Percentiles rank a stretch among this genome's conserved stretches.
Conservation (phyloP, 768 basidiomycete genomes). For the Boletus pseudo-olivaceus region DNA sequence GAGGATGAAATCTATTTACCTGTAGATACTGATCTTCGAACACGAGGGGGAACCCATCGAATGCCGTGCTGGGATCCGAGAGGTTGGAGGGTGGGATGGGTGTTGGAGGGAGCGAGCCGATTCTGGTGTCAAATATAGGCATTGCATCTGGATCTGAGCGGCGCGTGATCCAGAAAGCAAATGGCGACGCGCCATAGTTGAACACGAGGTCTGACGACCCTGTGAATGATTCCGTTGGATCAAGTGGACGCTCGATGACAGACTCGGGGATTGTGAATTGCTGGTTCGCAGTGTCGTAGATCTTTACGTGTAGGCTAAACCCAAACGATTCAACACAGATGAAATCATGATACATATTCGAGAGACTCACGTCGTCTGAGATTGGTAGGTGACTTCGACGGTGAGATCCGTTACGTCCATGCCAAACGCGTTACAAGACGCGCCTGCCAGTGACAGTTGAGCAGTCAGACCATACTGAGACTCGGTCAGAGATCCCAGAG, state of each 20-base stretch:
- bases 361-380: conserved; percentile 40
- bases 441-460: conserved; percentile 49
- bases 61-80: conserved; percentile 48
- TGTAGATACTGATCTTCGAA: conserved; percentile 83
- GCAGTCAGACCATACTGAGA: conserved; percentile 51
- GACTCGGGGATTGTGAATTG: conserved; percentile 67
- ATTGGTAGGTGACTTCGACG: conserved; percentile 67
- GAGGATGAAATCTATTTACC: conserved; percentile 28
- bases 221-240: conserved; percentile 34
- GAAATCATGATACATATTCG: background rate
- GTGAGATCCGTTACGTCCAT: conserved; percentile 54
- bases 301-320: conserved; percentile 61
- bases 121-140: conserved; percentile 71
- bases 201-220: conserved; percentile 61
- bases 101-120: conserved; percentile 55
- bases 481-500: conserved; percentile 41
- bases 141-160: conserved; percentile 49
- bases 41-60: conserved; percentile 65
- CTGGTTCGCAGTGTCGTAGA: conserved; percentile 54
- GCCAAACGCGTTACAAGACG: conserved; percentile 64
- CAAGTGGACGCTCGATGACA: conserved; percentile 43
- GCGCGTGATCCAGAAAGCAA: conserved; percentile 79
- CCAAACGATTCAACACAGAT: background rate
- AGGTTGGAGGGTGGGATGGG: conserved; percentile 55
- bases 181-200: conserved; percentile 60